Percentiles rank a stretch among this genome's conserved stretches.
Evolutionary conservation across 805 yeast genomes (phyloP).

Genomic region (Kuraishia molischiana): DNA sequence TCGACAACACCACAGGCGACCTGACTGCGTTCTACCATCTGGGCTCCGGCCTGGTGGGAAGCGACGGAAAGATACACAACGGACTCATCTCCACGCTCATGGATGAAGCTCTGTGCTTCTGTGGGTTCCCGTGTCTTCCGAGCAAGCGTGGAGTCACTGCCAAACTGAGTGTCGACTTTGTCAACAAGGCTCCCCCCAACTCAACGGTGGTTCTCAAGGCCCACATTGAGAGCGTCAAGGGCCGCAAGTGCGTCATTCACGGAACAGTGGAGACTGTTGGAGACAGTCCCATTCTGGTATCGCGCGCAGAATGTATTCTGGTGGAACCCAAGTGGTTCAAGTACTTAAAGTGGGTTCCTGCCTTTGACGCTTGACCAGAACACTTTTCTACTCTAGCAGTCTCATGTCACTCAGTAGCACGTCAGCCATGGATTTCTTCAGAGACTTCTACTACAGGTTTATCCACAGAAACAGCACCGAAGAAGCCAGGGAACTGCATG

Average conservation of each 20-base stretch:
- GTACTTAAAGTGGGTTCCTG: constrained; percentile 46
- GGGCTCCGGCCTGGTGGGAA: constrained; percentile 57
- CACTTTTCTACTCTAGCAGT: too few relatives aligned
- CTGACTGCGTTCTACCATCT: constrained; percentile 60
- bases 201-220: constrained; percentile 61
- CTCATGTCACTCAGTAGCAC: too few relatives aligned
- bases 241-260: constrained; percentile 72
- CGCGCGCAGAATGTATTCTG: constrained; percentile 57
- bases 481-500: too few relatives aligned
- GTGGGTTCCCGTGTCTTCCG: constrained; percentile 81
- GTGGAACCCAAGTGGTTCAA: constrained; percentile 89
- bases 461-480: too few relatives aligned
- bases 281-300: constrained; percentile 18
- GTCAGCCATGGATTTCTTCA: too few relatives aligned
- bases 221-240: constrained; percentile 52
- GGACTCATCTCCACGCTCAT: constrained; percentile 71
- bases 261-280: constrained; percentile 51
- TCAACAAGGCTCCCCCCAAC: constrained; percentile 49
- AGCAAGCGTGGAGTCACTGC: constrained; percentile 87
- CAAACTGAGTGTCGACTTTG: constrained; percentile 51
- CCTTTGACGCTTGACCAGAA: constrained; percentile 24
- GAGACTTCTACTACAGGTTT: too few relatives aligned
- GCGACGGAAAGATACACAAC: constrained; percentile 68
- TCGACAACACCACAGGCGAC: constrained; percentile 38
- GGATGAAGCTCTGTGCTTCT: constrained; percentile 78